Evolutionary conservation across 441 rosid genomes (phyloP), one percentile per base, ranked within the genome.

Genomic region (Euphorbia schlechtendalii): DNA sequence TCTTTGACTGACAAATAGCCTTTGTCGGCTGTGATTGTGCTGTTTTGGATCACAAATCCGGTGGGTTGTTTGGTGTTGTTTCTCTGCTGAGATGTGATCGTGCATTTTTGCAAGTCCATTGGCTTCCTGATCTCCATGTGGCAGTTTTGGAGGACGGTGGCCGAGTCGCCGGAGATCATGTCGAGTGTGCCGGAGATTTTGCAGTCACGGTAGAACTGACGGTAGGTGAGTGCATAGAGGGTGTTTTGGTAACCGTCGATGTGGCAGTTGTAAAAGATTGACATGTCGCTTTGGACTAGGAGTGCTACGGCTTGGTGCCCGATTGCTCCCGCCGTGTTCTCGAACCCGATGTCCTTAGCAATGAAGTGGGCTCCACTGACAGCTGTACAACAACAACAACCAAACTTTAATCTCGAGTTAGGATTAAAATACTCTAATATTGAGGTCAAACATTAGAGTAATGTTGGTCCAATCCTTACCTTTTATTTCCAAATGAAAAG

Each of bases 121-220:
- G 98, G 90, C 57, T 82, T 80, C 45, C 87, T 70, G 10, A 89
- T 67, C 12, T 82, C 53, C 27, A 92, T 63, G 38, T 75, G 72
- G 78, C 86, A 85, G 76, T 84, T 85, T 49, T 92, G 96, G 70
- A 89, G 75, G 1, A 85, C 66, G 3, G 79, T 76, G 0, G 75
- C 70, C 0, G 92, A 80, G 43, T 87, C 82, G 0, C 96, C 94
- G 60, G 83, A 83, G 75, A 92, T 77, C 79, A 87, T 83, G 73
- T 87, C 96, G 2, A 89, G 79, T 57, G 96, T 89, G 32, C 94
- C 96, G 8, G 81, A 32, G 74, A 89, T 73, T 65, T 84, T 79
- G 69, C 98, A 92, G 46, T 84, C 87, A 1, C 93, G 84, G 79
- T 84, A 92, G 84, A 82, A 92, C 59, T 92, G 98, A 10, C 93